Conservation (phyloP, 1,284 basidiomycete genomes). For the Cutaneotrichosporon daszewskae region DNA sequence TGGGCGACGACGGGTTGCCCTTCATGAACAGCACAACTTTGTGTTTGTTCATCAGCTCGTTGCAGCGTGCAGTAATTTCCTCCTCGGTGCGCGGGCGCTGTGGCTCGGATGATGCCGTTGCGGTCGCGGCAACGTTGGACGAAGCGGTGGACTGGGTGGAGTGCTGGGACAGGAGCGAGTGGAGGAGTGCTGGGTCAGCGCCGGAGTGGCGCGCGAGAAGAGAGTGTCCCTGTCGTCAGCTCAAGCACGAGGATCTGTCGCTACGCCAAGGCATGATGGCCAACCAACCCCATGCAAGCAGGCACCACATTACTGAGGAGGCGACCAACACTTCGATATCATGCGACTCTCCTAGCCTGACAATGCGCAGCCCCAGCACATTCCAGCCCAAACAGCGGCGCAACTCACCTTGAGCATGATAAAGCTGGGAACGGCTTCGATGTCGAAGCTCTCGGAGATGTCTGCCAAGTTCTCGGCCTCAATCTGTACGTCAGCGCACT, state of each 20-base stretch:
- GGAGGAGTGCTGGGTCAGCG: constrained; percentile 69
- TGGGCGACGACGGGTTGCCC: constrained; percentile 76
- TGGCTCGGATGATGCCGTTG: constrained; percentile 28
- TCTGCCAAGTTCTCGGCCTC: constrained; percentile 85
- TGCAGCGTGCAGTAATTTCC: constrained; percentile 50
- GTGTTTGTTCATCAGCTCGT: constrained; percentile 58
- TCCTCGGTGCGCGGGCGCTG: constrained; percentile 41
- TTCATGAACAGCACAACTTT: constrained; percentile 91
- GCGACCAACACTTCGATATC: too few relatives aligned
- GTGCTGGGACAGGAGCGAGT: constrained; percentile 60
- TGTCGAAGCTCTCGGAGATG: constrained; percentile 87
- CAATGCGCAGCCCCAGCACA: too few relatives aligned
- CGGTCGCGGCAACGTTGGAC: constrained; percentile 40
- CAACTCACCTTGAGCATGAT: constrained; percentile 68
- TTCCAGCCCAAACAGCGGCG: too few relatives aligned
- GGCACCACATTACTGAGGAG: too few relatives aligned
- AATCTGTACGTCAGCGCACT: constrained; percentile 55
- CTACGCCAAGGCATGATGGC: too few relatives aligned
- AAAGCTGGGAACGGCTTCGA: constrained; percentile 84
- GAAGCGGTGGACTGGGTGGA: constrained; percentile 36
- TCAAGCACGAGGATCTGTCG: too few relatives aligned
- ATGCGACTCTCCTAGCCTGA: too few relatives aligned
- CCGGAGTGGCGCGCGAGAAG: constrained; percentile 76
- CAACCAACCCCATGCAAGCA: too few relatives aligned
- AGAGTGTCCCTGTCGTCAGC: constrained; percentile 69